phyloP scores from a whole-genome alignment of 257 asterid genomes.

The Solanum neorickii region DNA sequence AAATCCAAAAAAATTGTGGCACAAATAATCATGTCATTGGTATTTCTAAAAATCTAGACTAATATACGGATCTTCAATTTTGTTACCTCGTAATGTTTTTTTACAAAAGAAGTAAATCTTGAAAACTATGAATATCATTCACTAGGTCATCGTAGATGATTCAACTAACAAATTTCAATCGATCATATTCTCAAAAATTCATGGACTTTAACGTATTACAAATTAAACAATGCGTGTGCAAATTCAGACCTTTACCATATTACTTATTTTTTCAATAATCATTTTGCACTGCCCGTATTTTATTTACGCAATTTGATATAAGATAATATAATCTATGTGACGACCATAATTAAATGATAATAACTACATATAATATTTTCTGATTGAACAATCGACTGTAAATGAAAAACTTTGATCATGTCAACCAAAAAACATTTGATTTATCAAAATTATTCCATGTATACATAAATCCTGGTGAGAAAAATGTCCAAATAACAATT shows the following conservation, averaged over 20 bases:
- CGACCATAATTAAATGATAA: not conserved
- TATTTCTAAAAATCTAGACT: not conserved
- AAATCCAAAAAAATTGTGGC: not conserved
- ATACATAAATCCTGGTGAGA: not conserved
- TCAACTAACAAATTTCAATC: not conserved
- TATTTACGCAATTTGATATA: not conserved
- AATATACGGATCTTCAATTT: too few species aligned
- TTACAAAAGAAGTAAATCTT: not conserved
- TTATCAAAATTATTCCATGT: not conserved
- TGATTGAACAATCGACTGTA: not conserved
- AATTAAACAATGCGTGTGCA: not conserved
- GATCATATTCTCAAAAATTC: too few species aligned
- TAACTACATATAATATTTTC: not conserved
- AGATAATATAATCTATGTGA: not conserved
- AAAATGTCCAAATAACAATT: not conserved
- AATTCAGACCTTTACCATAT: not conserved
- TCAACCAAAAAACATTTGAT: not conserved
- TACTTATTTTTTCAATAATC: not conserved
- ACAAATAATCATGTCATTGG: too few species aligned
- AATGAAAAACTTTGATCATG: not conserved
- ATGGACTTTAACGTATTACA: not conserved
- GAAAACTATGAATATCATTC: too few species aligned
- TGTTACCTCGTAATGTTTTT: not conserved
- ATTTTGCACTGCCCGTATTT: rapidly evolving
- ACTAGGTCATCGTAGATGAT: not conserved